Evolutionary conservation across 2,329 filamentous ascomycete genomes (phyloP), one percentile per base, ranked within the genome.

Genomic region (Exophiala mesophila): DNA sequence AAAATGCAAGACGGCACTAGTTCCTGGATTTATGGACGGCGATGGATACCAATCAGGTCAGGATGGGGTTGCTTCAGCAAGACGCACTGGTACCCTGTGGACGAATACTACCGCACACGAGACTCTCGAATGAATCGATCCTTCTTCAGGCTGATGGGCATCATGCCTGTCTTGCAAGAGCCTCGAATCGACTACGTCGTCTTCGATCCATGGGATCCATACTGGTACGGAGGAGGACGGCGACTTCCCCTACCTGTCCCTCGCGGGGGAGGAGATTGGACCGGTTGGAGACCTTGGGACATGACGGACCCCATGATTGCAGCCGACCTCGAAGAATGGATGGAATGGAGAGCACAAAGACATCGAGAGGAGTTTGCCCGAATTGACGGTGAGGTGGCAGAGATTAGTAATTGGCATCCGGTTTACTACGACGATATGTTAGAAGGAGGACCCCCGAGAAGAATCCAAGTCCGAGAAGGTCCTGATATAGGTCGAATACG

Each of bases 81-180:
- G 32, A 47, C 47, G 20, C 29, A 47, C 21, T 50, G 44, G 47
- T 33, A 47, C 10, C 44, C 47, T 13, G 35, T 44, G n/a, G 36
- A 44, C 19, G 44, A 50, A 28, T 38, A 44, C 35, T 46, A 47
- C 17, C 12, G 18, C 5, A 32, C 33, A 5, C 34, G 31, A 13
- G 26, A 39, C 35, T n/a, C 39, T 34, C 37, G 47, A 32, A 24
- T 20, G 15, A 21, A 30, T 18, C 40, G 41, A 28, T 36, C 35
- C 5, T 39, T 32, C 26, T 32, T 40, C 24, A 36, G 44, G 31
- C 33, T 31, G 3, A 23, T 50, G 9, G 37, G 34, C 4, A 23
- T 47, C n/a, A 31, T 44, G 19, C 47, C 47, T 21, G 43, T 38
- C 15, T 36, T 39, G 19, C 32, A 13, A 5, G n/a, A 31, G 5